Percentiles rank a stretch among this genome's conserved stretches.
These are phyloP conservation scores for Plasmodium inui DNA, from an alignment of 169 alveolate genomes.

Conservation along the genomic window DNA sequence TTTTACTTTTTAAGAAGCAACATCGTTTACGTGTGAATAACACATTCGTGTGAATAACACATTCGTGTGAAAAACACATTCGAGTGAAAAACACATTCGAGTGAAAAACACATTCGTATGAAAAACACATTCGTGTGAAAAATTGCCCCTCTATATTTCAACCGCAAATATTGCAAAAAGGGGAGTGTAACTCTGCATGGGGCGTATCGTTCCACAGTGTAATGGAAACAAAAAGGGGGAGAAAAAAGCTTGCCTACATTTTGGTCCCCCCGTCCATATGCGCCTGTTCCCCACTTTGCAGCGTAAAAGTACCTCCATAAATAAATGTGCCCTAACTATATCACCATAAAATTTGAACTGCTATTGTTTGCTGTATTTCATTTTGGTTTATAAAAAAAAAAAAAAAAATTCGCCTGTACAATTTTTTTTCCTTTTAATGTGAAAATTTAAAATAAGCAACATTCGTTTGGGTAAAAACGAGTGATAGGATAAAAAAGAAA, in stretches of 20 bases:
- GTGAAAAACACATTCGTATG: too few relatives aligned
- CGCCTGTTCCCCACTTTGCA: background rate
- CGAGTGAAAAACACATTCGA: too few relatives aligned
- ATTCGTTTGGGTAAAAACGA: background rate
- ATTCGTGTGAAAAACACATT: background rate
- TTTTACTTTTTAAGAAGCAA: background rate
- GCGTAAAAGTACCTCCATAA: background rate
- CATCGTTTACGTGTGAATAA: background rate
- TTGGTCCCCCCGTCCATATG: background rate
- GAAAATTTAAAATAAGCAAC: background rate
- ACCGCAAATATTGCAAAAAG: background rate
- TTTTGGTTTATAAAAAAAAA: background rate
- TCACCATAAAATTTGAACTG: background rate
- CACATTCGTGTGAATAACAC: background rate
- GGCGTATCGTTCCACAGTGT: background rate
- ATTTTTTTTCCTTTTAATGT: background rate
- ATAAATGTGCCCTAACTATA: too few relatives aligned
- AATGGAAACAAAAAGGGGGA: background rate
- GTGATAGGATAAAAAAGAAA: background rate
- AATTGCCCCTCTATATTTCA: background rate
- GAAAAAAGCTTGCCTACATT: background rate
- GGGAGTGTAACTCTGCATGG: background rate
- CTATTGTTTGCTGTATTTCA: background rate
- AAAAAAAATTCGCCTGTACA: background rate
- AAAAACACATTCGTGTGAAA: background rate